Base-by-base conservation (phyloP, 371 early-diverging fungal genomes). In the Mucor irregularis region DNA sequence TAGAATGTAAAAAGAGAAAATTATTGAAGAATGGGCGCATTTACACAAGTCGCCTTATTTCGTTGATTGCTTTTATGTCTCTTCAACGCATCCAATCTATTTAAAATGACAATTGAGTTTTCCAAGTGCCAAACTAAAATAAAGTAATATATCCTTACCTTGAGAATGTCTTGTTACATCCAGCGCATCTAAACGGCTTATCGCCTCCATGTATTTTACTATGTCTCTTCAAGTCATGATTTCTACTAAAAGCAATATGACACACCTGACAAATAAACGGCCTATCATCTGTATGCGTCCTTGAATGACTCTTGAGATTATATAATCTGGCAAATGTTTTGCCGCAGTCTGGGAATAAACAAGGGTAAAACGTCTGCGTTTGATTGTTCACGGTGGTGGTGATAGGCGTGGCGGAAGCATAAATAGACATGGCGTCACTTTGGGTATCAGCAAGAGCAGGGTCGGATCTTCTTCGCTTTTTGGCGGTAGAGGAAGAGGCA, bases 201-300 rank as follows among this genome's bases (percentile, higher is more conserved):
- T 86, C 78, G 11, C 92, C 92, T 11, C 82, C 85, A 59, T 94
- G 94, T 33, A 91, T 92, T 67, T 90, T 89, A 50, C 87, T 77
- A 56, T 94, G 94, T 14, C 94, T 76, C 56, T 93, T 93, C 30
- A 94, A 64, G 62, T 94, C 94, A 56, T 93, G 94, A 60, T 93
- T 91, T 38, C 94, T 80, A 53, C 91, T 81, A 55, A 94, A 94
- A 0, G 91, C 85, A 47, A 86, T 80, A 39, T 78, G 66, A 64
- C 94, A 94, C 2, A 78, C 72, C 24, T 66, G 61, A 61, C 94
- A 94, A 5, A 83, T 74, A 76, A 89, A 94, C 0, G 93, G 93
- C 43, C 90, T 78, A 47, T 89, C 87, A 40, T 86, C 83, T 0
- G 91, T 89, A 62, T 91, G 92, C 4, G 92, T 90, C 49, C 87